A percentile compares a stretch with the other conserved stretches of the same genome.
phyloP scores from a whole-genome alignment of 1,139 yeast species.

The Debaryomycetaceae sp. region DNA sequence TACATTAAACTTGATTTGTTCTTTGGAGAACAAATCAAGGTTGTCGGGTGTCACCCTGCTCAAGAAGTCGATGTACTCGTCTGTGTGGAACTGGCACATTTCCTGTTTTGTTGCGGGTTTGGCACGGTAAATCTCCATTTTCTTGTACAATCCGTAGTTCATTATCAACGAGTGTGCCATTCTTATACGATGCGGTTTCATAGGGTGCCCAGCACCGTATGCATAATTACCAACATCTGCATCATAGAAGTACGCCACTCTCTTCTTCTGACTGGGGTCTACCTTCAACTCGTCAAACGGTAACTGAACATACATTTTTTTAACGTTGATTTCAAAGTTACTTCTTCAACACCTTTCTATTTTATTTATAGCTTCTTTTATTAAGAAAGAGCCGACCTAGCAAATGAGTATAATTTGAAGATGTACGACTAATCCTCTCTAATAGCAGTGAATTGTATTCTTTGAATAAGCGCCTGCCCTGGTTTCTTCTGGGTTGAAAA shows the following conservation, averaged over 20 bases:
- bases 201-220: slow-evolving; percentile 97
- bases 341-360: background rate
- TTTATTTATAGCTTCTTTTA: background rate
- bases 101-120: slow-evolving; percentile 98
- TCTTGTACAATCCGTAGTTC: slow-evolving; percentile 95
- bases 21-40: slow-evolving; percentile 85
- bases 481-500: background rate
- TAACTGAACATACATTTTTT: slow-evolving; percentile 38
- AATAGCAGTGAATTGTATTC: background rate
- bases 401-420: background rate
- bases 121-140: slow-evolving; percentile 95
- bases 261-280: slow-evolving; percentile 37
- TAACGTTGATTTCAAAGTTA: background rate
- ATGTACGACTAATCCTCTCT: background rate
- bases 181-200: slow-evolving; percentile 98
- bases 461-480: background rate
- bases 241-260: slow-evolving; percentile 49
- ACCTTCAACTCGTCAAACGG: slow-evolving; percentile 48
- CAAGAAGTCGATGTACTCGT: slow-evolving; percentile 91
- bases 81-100: slow-evolving; percentile 98
- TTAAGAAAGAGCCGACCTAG: too few relatives aligned
- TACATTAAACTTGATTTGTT: slow-evolving; percentile 90
- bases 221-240: slow-evolving; percentile 97
- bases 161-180: slow-evolving; percentile 96
- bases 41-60: slow-evolving; percentile 94